These are phyloP conservation scores for Grammothele lineata DNA, from an alignment of 768 basidiomycete genomes.

Conservation along the genomic window DNA sequence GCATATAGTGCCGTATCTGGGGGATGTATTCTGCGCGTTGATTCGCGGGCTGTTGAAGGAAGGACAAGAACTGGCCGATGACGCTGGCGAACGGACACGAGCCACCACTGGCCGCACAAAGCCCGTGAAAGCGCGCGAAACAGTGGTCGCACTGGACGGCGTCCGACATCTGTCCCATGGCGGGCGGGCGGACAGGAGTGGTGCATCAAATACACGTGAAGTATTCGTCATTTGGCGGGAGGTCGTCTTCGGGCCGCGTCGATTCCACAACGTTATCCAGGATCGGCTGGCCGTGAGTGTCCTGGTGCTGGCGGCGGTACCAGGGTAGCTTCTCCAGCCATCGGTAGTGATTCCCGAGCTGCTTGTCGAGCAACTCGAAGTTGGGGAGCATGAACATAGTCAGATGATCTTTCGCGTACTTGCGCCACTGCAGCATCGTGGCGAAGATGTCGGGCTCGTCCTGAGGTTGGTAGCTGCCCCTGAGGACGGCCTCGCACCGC, in stretches of 20 bases:
- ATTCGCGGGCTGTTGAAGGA: constrained; percentile 62
- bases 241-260: constrained; percentile 74
- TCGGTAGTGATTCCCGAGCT: constrained; percentile 59
- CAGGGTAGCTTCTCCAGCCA: constrained; percentile 79
- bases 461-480: constrained; percentile 50
- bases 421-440: constrained; percentile 69
- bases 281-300: constrained; percentile 58
- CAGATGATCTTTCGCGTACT: constrained; percentile 67
- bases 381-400: constrained; percentile 68
- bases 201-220: constrained; percentile 86
- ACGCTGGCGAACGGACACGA: constrained; percentile 80
- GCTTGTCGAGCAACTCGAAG: constrained; percentile 68
- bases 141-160: constrained; percentile 91
- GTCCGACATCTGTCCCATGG: constrained; percentile 67
- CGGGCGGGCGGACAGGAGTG: constrained; percentile 73
- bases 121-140: constrained; percentile 80
- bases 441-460: constrained; percentile 66
- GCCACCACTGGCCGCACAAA: constrained; percentile 83
- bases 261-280: constrained; percentile 72
- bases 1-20: constrained; percentile 87
- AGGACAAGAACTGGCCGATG: constrained; percentile 79
- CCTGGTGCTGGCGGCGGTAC: constrained; percentile 67
- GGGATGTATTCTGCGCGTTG: constrained; percentile 75
- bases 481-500: constrained; percentile 70
- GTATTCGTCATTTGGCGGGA: constrained; percentile 75